Base-by-base conservation (phyloP, 176 grass and related monocot genomes). In the Stipa capillata region DNA sequence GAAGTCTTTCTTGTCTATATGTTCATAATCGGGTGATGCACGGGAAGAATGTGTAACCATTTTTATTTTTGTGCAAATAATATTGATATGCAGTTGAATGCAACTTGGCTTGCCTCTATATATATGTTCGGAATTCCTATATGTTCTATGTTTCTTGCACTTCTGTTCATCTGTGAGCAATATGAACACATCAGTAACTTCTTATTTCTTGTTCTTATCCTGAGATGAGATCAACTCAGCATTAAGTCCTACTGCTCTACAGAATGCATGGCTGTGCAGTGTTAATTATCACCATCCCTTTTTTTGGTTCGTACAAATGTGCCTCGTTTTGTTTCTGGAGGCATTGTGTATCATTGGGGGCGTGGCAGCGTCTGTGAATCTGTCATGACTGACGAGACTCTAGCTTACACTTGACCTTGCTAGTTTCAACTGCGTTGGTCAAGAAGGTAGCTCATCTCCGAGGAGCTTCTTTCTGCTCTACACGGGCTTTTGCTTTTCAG, bases 1-100 rank as follows among this genome's bases (percentile, higher is more conserved):
- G 14, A 65, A 80, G 76, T 56, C 34, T 79, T 85, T 65, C 34
- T 20, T 86, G 57, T 86, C 47, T 36, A 58, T 74, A 66, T 74
- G 29, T 58, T 58, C 15, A 54, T 73, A 45, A 73, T 74, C 48
- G 50, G 57, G n/a, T 11, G 13, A 67, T 53, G 61, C 61, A 40
- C 49, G 40, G 36, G 68, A 56, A 45, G 47, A 73, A 36, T 47
- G 69, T 80, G 51, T 74, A 79, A 55, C 76, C 13, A 44, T 65
- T 79, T 64, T 20, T 56, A 50, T 13, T 37, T 11, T 35, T 63
- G 8, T 54, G 57, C 39, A 80, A 80, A 80, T 80, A 80, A 65
- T 65, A 51, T 65, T 85, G 45, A 64, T 85, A 64, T 35, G 55
- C 83, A 64, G 32, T 52, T 66, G 45, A 75, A 31, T 54, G 57